Conservation (phyloP, 1,139 yeast species). For the Pichia sp. region DNA sequence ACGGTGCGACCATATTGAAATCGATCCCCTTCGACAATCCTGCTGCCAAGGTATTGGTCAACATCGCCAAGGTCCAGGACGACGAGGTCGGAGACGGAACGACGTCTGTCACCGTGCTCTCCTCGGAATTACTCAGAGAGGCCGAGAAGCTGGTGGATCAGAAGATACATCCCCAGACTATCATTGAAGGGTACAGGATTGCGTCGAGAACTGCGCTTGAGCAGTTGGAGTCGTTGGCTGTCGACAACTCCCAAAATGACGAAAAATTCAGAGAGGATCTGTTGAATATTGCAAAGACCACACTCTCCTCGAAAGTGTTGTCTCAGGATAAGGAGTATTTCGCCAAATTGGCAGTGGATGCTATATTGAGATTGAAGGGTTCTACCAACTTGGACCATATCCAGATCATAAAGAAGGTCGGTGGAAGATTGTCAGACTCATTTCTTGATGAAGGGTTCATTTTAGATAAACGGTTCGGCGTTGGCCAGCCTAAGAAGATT, state of each 20-base stretch:
- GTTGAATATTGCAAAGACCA: slow-evolving; percentile 84
- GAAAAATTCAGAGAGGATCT: slow-evolving; percentile 73
- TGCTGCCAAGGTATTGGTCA: slow-evolving; percentile 95
- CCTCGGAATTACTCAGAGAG: slow-evolving; percentile 89
- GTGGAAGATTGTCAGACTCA: slow-evolving; percentile 89
- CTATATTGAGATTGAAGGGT: slow-evolving; percentile 85
- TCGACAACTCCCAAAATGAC: slow-evolving; percentile 62
- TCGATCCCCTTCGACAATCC: slow-evolving; percentile 96
- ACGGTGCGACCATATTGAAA: slow-evolving; percentile 95
- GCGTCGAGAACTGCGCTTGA: slow-evolving; percentile 78
- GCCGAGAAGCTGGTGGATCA: slow-evolving; percentile 91
- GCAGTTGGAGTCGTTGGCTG: slow-evolving; percentile 75
- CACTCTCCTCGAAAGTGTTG: slow-evolving; percentile 86
- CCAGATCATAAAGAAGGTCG: slow-evolving; percentile 88
- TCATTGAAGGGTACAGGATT: slow-evolving; percentile 90
- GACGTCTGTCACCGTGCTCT: slow-evolving; percentile 92
- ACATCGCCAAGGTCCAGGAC: slow-evolving; percentile 94
- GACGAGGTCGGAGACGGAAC: slow-evolving; percentile 99
- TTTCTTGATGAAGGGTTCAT: slow-evolving; percentile 95
- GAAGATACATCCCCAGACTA: slow-evolving; percentile 96
- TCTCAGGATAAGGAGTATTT: slow-evolving; percentile 93
- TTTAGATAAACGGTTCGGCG: slow-evolving; percentile 87
- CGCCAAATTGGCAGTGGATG: slow-evolving; percentile 88
- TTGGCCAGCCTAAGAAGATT: slow-evolving; percentile 83
- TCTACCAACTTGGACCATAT: slow-evolving; percentile 93